phyloP scores from a whole-genome alignment of 2,329 filamentous ascomycete genomes.

The Daldinia sp. region DNA sequence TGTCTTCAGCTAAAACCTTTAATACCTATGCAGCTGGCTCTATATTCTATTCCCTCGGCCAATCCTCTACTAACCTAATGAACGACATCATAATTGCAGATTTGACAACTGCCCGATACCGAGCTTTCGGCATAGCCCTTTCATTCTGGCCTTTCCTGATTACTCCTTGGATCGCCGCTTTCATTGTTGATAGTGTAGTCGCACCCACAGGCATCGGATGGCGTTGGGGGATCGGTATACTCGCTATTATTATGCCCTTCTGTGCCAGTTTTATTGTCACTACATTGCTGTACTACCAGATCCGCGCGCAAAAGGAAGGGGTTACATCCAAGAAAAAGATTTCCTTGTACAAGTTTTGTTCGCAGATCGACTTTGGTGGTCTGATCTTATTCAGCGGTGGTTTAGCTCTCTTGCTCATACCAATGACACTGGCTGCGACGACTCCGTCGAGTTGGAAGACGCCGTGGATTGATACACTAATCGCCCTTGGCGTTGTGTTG shows the following conservation, averaged over 20 bases:
- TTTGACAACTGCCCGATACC: slow-evolving; percentile 65
- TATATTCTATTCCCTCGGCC: slow-evolving; percentile 70
- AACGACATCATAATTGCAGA: slow-evolving; percentile 74
- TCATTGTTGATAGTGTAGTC: slow-evolving; percentile 59
- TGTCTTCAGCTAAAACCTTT: slow-evolving; percentile 65
- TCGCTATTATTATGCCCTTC: slow-evolving; percentile 65
- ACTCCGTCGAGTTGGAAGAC: slow-evolving; percentile 58
- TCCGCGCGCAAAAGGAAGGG: slow-evolving; percentile 60
- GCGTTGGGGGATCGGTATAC: slow-evolving; percentile 70
- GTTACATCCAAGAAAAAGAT: slow-evolving; percentile 52
- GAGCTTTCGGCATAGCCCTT: slow-evolving; percentile 63
- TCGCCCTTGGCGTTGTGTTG: slow-evolving; percentile 57
- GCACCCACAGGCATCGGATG: slow-evolving; percentile 56
- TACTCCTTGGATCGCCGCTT: slow-evolving; percentile 67
- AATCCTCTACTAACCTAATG: slow-evolving; percentile 69
- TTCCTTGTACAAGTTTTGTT: slow-evolving; percentile 53
- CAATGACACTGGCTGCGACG: slow-evolving; percentile 59
- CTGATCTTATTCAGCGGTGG: slow-evolving; percentile 61
- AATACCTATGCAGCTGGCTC: slow-evolving; percentile 65
- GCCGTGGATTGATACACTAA: slow-evolving; percentile 59
- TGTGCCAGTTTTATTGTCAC: slow-evolving; percentile 62
- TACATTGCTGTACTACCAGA: slow-evolving; percentile 63
- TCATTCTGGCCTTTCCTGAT: slow-evolving; percentile 58
- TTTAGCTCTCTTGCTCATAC: slow-evolving; percentile 61
- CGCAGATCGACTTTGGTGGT: slow-evolving; percentile 57